Base-by-base conservation (phyloP, 805 yeast genomes). In the Martiniozyma abietophila region DNA sequence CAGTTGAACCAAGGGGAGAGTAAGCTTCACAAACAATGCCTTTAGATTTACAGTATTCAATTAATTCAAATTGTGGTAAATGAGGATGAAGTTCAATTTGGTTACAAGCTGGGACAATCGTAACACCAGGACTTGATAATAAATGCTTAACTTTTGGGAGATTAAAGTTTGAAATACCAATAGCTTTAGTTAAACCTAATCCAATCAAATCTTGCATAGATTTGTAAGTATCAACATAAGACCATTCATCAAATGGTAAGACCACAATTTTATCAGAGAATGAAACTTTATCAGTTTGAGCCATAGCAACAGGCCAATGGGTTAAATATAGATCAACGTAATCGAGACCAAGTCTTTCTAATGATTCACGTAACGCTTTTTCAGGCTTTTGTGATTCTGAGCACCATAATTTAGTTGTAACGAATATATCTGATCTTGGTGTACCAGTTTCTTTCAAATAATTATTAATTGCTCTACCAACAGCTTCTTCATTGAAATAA, bases 131-230 rank as follows among this genome's bases (percentile, higher is more conserved):
- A 29, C 47, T 60, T 12, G 55, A 55, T 31, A 80, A 62, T 35
- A 84, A 56, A 34, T 58, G 64, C 40, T 73, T 59, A 41, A 80
- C 51, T 46, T 74, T 71, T 36, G 62, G 62, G 18, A 69, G 56
- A 6, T 81, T 69, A 54, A 76, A 79, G 60, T 85, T 85, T 27
- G 89, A 79, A 27, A 84, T 81, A 45, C 95, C 95, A 51, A 84
- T 70, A 17, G 86, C 72, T 46, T 65, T 71, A 18, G 72, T 64
- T 51, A 72, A 65, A 18, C 74, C 79, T 18, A 69, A 52, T 19
- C 59, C 58, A 31, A 72, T 64, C 32, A 80, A 58, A 45, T 69
- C 60, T 59, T 81, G 84, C 71, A 83, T 56, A 23, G 60, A 61
- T 46, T 67, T 73, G 75, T 75, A 82, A n/a, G 84, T 75, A 44